Evolutionary conservation across 768 basidiomycete species (phyloP).

Genomic region (Calocera viscosa): DNA sequence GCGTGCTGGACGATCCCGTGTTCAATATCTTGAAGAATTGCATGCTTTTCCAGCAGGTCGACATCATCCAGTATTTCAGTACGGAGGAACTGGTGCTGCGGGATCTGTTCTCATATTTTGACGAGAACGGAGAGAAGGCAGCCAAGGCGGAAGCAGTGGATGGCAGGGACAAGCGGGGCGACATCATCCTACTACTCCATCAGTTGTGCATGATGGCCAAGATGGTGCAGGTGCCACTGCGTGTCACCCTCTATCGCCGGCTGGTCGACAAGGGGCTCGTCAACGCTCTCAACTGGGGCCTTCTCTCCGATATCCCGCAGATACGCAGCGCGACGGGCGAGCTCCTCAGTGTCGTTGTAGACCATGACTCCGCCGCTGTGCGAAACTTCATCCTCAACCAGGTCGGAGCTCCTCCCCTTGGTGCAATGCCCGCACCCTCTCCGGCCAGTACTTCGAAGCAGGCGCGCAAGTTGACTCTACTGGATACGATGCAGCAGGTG

Average conservation of each 20-base stretch:
- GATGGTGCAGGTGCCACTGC: conserved; percentile 80
- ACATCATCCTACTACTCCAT: conserved; percentile 78
- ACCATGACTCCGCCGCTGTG: conserved; percentile 83
- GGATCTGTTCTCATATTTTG: conserved; percentile 65
- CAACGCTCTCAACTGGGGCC: conserved; percentile 85
- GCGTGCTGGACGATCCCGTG: conserved; percentile 88
- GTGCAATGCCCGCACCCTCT: neutral
- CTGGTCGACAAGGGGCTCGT: conserved; percentile 81
- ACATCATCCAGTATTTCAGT: conserved; percentile 86
- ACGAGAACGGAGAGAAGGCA: conserved; percentile 16
- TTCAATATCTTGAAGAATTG: conserved; percentile 95
- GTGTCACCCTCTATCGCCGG: conserved; percentile 72
- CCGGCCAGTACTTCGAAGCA: neutral
- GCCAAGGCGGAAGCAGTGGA: conserved; percentile 24
- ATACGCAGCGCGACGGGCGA: conserved; percentile 79
- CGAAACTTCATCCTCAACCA: conserved; percentile 77
- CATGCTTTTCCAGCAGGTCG: conserved; percentile 98
- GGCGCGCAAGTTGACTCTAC: conserved; percentile 36
- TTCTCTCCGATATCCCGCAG: conserved; percentile 41
- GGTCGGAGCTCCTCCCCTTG: conserved; percentile 25
- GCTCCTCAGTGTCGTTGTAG: conserved; percentile 69
- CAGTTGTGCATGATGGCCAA: conserved; percentile 93
- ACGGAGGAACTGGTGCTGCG: conserved; percentile 60
- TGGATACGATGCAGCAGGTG: conserved; percentile 54
- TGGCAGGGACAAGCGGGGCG: conserved; percentile 47